phyloP scores from a whole-genome alignment of 768 basidiomycete species.

The Leccinum aurantiacum region DNA sequence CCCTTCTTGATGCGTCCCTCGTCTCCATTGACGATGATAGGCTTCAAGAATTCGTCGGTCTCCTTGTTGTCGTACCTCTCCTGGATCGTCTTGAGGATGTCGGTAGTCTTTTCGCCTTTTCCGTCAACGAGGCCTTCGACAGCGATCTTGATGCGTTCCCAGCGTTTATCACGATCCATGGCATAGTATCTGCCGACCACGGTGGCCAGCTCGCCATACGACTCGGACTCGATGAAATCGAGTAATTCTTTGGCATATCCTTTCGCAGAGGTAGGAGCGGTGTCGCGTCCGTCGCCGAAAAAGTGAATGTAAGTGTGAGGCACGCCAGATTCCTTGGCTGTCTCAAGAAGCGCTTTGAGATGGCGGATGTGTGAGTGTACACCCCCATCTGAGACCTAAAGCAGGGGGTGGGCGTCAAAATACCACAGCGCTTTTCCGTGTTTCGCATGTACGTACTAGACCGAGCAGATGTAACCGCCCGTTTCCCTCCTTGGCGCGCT shows the following conservation, averaged over 20 bases:
- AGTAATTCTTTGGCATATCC: conserved; percentile 76
- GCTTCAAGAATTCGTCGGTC: conserved; percentile 96
- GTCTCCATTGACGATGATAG: conserved; percentile 82
- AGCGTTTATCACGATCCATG: conserved; percentile 96
- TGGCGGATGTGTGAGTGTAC: conserved; percentile 96
- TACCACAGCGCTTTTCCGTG: not conserved
- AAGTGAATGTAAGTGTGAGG: conserved; percentile 91
- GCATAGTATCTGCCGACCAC: conserved; percentile 92
- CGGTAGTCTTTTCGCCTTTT: conserved; percentile 53
- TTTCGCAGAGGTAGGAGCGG: conserved; percentile 80
- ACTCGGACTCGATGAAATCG: conserved; percentile 74
- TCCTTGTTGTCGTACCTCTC: conserved; percentile 80
- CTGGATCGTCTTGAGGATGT: conserved; percentile 64
- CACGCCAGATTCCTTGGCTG: conserved; percentile 82
- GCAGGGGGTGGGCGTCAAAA: conserved; percentile 6
- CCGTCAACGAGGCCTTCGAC: conserved; percentile 83
- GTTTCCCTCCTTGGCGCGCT: conserved; percentile 77
- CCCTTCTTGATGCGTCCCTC: conserved; percentile 80
- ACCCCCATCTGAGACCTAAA: conserved; percentile 87
- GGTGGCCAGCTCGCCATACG: conserved; percentile 79
- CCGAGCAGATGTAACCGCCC: conserved; percentile 89
- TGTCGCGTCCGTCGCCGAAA: conserved; percentile 93
- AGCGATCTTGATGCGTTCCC: conserved; percentile 91
- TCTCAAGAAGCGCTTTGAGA: conserved; percentile 86
- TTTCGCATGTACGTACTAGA: conserved; percentile 52